Conservation (phyloP, 441 rosid genomes). For the Gossypium aridum region DNA sequence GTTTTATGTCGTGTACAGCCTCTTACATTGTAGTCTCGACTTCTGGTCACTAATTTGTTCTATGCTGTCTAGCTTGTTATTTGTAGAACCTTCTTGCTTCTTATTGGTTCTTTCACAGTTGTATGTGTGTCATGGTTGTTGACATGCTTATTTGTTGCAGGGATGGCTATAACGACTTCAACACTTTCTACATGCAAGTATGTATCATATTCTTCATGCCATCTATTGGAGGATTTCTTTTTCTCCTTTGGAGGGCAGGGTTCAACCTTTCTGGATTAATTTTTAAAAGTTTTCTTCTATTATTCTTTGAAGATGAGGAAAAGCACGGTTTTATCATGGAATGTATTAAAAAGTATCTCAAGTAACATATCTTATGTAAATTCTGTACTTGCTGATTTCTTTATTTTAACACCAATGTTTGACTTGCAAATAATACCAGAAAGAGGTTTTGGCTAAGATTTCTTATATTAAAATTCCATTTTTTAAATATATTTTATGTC, state of each 20-base stretch:
- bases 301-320: background rate
- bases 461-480: background rate
- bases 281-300: background rate
- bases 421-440: background rate
- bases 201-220: slow-evolving; percentile 24
- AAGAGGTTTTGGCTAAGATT: background rate
- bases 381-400: background rate
- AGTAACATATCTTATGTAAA: background rate
- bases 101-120: background rate
- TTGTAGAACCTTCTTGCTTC: background rate
- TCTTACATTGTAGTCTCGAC: background rate
- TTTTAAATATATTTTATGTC: slow-evolving; percentile 3
- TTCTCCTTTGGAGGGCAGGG: background rate
- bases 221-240: background rate
- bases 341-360: background rate
- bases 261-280: background rate
- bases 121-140: slow-evolving; percentile 3
- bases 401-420: background rate
- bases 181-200: slow-evolving; percentile 99
- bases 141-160: slow-evolving; percentile 46
- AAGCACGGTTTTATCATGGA: background rate
- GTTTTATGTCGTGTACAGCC: background rate
- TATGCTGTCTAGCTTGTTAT: background rate
- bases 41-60: background rate
- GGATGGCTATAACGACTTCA: slow-evolving; percentile 99